phyloP scores from a whole-genome alignment of 352 stramenopile species.

The Chloridella minuta region DNA sequence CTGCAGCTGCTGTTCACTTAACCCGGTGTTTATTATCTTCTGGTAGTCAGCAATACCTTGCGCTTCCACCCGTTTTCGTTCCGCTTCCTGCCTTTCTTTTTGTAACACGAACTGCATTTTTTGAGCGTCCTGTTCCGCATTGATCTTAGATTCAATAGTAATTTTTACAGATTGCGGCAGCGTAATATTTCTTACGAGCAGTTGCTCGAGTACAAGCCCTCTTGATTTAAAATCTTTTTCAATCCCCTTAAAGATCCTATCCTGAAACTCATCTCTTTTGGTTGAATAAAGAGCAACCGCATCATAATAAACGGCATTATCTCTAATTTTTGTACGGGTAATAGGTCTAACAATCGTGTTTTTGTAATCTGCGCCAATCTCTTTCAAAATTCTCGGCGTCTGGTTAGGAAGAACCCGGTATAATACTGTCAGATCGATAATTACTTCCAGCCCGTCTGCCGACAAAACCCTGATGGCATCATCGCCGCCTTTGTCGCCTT shows the following conservation, averaged over 20 bases:
- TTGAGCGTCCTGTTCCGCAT: neutral
- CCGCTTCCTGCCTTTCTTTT: neutral
- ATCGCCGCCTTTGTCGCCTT: neutral
- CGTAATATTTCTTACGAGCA: neutral
- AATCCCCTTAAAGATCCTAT: neutral
- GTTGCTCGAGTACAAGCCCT: neutral
- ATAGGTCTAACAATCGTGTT: neutral
- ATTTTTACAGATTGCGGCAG: neutral
- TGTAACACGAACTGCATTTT: neutral
- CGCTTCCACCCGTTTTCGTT: neutral
- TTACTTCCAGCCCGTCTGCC: neutral
- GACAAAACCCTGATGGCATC: neutral
- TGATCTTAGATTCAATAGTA: neutral
- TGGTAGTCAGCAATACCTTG: neutral
- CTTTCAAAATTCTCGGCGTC: neutral
- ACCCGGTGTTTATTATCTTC: neutral
- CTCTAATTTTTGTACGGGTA: neutral
- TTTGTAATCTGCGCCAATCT: neutral
- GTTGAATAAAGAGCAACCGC: neutral
- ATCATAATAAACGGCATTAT: neutral
- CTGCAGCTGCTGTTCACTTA: neutral
- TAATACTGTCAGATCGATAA: neutral
- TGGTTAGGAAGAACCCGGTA: neutral
- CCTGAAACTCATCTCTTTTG: neutral
- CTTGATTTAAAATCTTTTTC: neutral